phyloP scores from a whole-genome alignment of 345 rosid species.

The Anastatica hierochuntica region DNA sequence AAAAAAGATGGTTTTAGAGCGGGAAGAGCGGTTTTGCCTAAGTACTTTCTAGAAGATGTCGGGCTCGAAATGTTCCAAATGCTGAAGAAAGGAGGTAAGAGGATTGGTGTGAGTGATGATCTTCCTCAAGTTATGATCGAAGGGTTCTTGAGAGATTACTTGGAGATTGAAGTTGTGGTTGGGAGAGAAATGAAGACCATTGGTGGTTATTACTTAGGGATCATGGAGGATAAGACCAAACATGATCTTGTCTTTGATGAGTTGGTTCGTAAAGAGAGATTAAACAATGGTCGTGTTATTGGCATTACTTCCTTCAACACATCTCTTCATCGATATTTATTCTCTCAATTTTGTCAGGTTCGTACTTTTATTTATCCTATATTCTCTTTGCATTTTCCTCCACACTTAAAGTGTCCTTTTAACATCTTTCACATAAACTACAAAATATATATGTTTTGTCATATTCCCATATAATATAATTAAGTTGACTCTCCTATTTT shows the following conservation, averaged over 20 bases:
- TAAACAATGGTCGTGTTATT: slow-evolving; percentile 22
- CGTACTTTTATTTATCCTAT: background rate
- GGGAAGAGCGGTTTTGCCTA: slow-evolving; percentile 61
- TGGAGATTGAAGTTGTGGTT: slow-evolving; percentile 45
- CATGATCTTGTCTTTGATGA: slow-evolving; percentile 21
- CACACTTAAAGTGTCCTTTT: too few relatives aligned
- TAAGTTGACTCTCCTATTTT: too few relatives aligned
- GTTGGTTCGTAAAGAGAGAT: slow-evolving; percentile 18
- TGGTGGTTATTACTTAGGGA: slow-evolving; percentile 50
- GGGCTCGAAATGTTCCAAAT: slow-evolving; percentile 50
- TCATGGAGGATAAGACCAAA: slow-evolving; percentile 44
- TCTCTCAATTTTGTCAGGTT: slow-evolving; percentile 45
- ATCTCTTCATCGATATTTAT: slow-evolving; percentile 32
- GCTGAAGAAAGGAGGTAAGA: slow-evolving; percentile 37
- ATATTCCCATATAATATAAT: too few relatives aligned
- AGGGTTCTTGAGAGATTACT: slow-evolving; percentile 53
- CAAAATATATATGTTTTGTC: too few relatives aligned
- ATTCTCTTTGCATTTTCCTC: too few relatives aligned
- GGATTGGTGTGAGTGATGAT: slow-evolving; percentile 38
- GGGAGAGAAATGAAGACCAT: slow-evolving; percentile 55
- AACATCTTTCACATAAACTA: too few relatives aligned
- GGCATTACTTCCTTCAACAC: slow-evolving; percentile 39
- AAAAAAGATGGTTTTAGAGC: slow-evolving; percentile 40
- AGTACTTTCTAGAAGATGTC: slow-evolving; percentile 55
- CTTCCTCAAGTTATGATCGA: slow-evolving; percentile 71